Evolutionary conservation across 164 flowering plant genomes (phyloP).

Genomic region (Stephania cephalantha): DNA sequence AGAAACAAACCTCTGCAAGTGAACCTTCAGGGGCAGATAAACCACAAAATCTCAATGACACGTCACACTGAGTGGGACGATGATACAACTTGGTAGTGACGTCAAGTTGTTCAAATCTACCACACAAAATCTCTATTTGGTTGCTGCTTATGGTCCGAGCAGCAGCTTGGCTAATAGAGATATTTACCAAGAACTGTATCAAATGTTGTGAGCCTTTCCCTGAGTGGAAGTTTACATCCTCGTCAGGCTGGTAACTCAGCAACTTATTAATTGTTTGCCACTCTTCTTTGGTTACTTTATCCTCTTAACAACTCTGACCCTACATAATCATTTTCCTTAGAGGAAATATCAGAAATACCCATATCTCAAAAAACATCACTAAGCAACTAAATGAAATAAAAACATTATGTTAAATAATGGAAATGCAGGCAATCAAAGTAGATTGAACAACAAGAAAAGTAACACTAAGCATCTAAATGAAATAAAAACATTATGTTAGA

Average conservation of each 20-base stretch:
- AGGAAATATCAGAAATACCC: slow-evolving; percentile 42
- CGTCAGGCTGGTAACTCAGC: slow-evolving; percentile 84
- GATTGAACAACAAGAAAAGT: not conserved
- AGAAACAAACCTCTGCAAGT: slow-evolving; percentile 74
- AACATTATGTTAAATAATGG: too few relatives aligned
- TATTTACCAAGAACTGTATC: slow-evolving; percentile 56
- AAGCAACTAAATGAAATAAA: too few relatives aligned
- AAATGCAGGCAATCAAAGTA: too few relatives aligned
- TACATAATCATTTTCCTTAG: slow-evolving; percentile 35
- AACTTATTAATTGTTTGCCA: slow-evolving; percentile 90
- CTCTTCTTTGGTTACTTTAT: slow-evolving; percentile 79
- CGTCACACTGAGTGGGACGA: slow-evolving; percentile 68
- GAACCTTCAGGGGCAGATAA: slow-evolving; percentile 96
- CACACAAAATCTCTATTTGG: slow-evolving; percentile 76
- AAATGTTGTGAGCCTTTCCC: slow-evolving; percentile 72
- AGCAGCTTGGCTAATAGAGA: slow-evolving; percentile 79
- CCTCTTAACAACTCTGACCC: slow-evolving; percentile 41
- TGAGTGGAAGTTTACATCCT: slow-evolving; percentile 38
- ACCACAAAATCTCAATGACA: slow-evolving; percentile 77
- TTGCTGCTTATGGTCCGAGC: slow-evolving; percentile 61
- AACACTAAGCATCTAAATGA: not conserved
- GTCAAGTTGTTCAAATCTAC: slow-evolving; percentile 86
- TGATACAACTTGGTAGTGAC: slow-evolving; percentile 69
- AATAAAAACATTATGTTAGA: not conserved
- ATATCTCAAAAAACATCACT: slow-evolving; percentile 35